These are phyloP conservation scores for Primulina tabacum DNA, from an alignment of 257 asterid genomes.

Conservation along the genomic window DNA sequence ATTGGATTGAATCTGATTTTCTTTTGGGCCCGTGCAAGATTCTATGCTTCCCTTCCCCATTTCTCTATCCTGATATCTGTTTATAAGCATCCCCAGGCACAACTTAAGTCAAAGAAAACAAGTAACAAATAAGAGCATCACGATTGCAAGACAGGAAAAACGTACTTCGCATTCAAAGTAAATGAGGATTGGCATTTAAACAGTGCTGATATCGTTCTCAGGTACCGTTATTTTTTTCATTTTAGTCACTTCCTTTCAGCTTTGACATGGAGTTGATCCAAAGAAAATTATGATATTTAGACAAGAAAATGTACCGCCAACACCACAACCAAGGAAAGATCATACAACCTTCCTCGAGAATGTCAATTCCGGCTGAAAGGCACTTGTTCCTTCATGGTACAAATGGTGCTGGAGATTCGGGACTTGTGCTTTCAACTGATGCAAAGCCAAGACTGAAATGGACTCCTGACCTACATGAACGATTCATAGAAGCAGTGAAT, in stretches of 20 bases:
- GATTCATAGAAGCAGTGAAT: slow-evolving; percentile 81
- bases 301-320: slow-evolving; percentile 36
- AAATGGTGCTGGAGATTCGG: slow-evolving; percentile 56
- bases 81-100: slow-evolving; percentile 58
- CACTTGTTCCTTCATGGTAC: slow-evolving; percentile 65
- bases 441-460: slow-evolving; percentile 90
- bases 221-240: slow-evolving; percentile 33
- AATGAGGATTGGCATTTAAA: slow-evolving; percentile 35
- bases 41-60: slow-evolving; percentile 55
- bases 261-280: not conserved
- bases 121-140: slow-evolving; percentile 34
- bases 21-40: slow-evolving; percentile 58
- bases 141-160: slow-evolving; percentile 24
- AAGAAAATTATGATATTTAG: slow-evolving; percentile 5
- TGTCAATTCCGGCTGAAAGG: slow-evolving; percentile 58
- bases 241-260: not conserved
- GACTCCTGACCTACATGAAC: slow-evolving; percentile 77
- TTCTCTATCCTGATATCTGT: slow-evolving; percentile 34
- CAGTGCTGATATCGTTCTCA: slow-evolving; percentile 37
- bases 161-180: slow-evolving; percentile 34
- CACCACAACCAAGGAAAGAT: slow-evolving; percentile 61
- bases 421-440: slow-evolving; percentile 86
- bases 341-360: slow-evolving; percentile 53
- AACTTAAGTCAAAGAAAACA: slow-evolving; percentile 36
- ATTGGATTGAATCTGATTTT: slow-evolving; percentile 59